A percentile compares a stretch with the other conserved stretches of the same genome.
Conservation (phyloP, 1,284 basidiomycete species). For the Cryptococcus deneoformans region DNA sequence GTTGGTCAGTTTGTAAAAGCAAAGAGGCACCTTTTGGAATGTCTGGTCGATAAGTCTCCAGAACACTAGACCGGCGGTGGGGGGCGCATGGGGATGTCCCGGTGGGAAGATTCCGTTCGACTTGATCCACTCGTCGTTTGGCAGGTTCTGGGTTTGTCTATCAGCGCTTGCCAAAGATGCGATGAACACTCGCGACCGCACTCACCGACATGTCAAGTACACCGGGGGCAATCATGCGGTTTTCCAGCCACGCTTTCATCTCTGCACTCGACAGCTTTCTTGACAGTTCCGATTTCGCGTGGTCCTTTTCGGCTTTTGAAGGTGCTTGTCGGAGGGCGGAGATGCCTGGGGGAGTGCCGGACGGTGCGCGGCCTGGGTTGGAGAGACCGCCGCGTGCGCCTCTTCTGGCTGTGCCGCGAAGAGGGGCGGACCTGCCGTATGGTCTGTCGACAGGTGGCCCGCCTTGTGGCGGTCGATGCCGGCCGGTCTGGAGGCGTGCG, state of each 20-base stretch:
- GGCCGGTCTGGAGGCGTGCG: conserved; percentile 13
- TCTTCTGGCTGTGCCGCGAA: background rate
- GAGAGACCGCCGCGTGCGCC: background rate
- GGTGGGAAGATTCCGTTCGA: conserved; percentile 41
- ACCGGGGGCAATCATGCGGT: conserved; percentile 31
- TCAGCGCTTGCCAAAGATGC: background rate
- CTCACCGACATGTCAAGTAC: conserved; percentile 44
- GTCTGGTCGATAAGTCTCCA: conserved; percentile 39
- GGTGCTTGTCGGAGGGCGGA: conserved; percentile 6
- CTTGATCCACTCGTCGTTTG: conserved; percentile 38
- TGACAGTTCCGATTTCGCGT: conserved; percentile 31
- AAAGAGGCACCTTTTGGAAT: too few relatives aligned
- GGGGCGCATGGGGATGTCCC: conserved; percentile 37
- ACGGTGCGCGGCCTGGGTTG: conserved; percentile 9
- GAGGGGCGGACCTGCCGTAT: conserved; percentile 8
- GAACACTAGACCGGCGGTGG: conserved; percentile 37
- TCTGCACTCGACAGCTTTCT: conserved; percentile 33
- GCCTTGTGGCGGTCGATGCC: conserved; percentile 7
- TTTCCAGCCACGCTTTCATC: conserved; percentile 43
- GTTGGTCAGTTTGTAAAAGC: too few relatives aligned
- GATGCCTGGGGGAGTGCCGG: conserved; percentile 17
- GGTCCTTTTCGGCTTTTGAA: conserved; percentile 17
- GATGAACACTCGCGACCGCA: too few relatives aligned
- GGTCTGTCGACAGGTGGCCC: conserved; percentile 10
- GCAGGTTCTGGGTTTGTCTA: conserved; percentile 24